phyloP scores from a whole-genome alignment of 805 yeast species.

The Nakazawaea pomicola region DNA sequence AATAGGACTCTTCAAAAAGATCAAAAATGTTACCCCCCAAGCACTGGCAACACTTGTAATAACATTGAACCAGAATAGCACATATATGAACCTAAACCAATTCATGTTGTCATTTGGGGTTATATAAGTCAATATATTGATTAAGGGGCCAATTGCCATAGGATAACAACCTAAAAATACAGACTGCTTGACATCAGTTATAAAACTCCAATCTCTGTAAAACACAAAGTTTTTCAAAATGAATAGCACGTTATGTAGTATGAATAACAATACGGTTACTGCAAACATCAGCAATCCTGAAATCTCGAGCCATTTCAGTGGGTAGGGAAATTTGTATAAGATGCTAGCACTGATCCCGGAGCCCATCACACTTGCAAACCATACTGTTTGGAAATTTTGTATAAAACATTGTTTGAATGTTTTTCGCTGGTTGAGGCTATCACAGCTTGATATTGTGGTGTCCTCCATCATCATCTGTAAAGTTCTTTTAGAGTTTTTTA shows the following conservation, averaged over 20 bases:
- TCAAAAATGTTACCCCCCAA: slow-evolving; percentile 54
- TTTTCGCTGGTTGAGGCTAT: too few relatives aligned
- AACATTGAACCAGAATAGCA: slow-evolving; percentile 71
- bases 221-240: slow-evolving; percentile 6
- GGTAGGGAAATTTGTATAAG: slow-evolving; percentile 54
- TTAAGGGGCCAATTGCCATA: slow-evolving; percentile 73
- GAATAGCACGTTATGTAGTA: slow-evolving; percentile 1
- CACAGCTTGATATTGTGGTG: background rate
- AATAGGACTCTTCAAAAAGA: slow-evolving; percentile 30
- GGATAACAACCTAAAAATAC: slow-evolving; percentile 74
- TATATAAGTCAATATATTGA: slow-evolving; percentile 47
- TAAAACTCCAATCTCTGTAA: slow-evolving; percentile 16
- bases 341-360: slow-evolving; percentile 66
- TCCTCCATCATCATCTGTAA: background rate
- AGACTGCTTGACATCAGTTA: slow-evolving; percentile 41
- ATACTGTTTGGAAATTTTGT: slow-evolving; percentile 40
- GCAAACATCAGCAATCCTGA: slow-evolving; percentile 6
- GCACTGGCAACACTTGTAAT: slow-evolving; percentile 50
- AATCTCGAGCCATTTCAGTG: slow-evolving; percentile 7
- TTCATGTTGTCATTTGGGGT: slow-evolving; percentile 21
- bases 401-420: slow-evolving; percentile 10
- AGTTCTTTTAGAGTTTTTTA: too few relatives aligned
- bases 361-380: slow-evolving; percentile 82
- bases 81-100: slow-evolving; percentile 50
- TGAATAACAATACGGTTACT: slow-evolving; percentile 1